Evolutionary conservation across 2,329 filamentous ascomycete genomes (phyloP), one percentile per base, ranked within the genome.

Genomic region (Fusarium camptoceras): DNA sequence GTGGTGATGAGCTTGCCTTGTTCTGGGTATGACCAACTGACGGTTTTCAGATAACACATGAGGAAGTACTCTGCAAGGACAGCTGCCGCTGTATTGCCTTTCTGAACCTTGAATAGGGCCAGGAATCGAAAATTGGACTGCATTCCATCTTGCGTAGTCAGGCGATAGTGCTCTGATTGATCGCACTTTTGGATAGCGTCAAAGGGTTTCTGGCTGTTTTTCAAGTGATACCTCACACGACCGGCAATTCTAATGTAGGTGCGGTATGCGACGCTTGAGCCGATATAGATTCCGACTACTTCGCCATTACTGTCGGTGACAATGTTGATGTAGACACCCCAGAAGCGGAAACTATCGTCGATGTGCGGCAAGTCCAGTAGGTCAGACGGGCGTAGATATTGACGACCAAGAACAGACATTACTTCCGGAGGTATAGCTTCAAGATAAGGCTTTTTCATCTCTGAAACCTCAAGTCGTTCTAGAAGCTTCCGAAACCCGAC

Each of bases 181-280:
- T n/a, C 34, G n/a, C 18, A 37, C 18, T 2, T 12, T 37, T 9
- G 18, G 11, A 37, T n/a, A 4, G 18, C 34, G 34, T 4, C 18
- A 3, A 37, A 3, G 9, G 34, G n/a, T n/a, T 0, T 37, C 10
- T 18, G 3, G 10, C n/a, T 37, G 34, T 37, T 37, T 18, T 37
- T n/a, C 34, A 4, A 37, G 9, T 37, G 18, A 2, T 37, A 18
- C n/a, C 0, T 4, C 9, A 37, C 11, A 4, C 34, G 6, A 1
- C 12, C 1, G 12, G 10, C n/a, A 18, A n/a, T 37, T 11, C 10
- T 37, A n/a, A 37, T 2, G 3, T 37, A 37, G 34, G 34, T 37
- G 18, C 34, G 2, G 10, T 37, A 2, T n/a, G 34, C 18, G 18
- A 37, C 2, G 18, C 18, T n/a, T 37, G 34, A 37, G 18, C 18